phyloP scores from a whole-genome alignment of 2,329 filamentous ascomycete species.

The Fusarium sarcochroum region DNA sequence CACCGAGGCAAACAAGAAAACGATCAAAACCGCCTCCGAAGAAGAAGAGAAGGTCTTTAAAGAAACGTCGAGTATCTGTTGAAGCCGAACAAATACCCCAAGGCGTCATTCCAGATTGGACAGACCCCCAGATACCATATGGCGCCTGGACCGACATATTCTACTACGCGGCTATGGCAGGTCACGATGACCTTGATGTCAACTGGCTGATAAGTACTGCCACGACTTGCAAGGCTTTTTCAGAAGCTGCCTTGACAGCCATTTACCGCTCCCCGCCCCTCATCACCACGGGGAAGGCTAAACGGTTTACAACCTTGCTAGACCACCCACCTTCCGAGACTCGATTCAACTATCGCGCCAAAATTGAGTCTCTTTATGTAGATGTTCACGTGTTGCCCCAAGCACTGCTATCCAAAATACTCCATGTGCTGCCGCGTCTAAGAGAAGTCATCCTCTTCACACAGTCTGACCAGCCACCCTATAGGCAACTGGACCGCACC shows the following conservation, averaged over 20 bases:
- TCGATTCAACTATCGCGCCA: constrained; percentile 75
- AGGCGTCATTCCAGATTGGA: constrained; percentile 66
- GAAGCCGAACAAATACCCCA: constrained; percentile 20
- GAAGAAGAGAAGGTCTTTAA: constrained; percentile 24
- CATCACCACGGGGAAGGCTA: constrained; percentile 60
- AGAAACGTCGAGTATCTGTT: constrained; percentile 38
- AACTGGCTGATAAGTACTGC: constrained; percentile 77
- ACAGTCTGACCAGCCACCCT: constrained; percentile 76
- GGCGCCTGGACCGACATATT: constrained; percentile 80
- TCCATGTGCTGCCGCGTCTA: constrained; percentile 76
- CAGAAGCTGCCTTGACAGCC: constrained; percentile 79
- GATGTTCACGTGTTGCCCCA: constrained; percentile 75
- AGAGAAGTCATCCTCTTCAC: constrained; percentile 80
- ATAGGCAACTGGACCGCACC: constrained; percentile 67
- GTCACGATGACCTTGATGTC: constrained; percentile 60
- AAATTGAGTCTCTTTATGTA: constrained; percentile 78
- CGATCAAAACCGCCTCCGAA: constrained; percentile 28
- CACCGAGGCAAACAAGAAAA: constrained; percentile 28
- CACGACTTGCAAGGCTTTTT: constrained; percentile 73
- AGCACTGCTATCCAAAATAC: constrained; percentile 62
- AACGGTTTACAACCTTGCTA: constrained; percentile 66
- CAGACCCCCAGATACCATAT: constrained; percentile 71
- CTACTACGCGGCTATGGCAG: constrained; percentile 71
- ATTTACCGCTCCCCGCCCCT: constrained; percentile 80
- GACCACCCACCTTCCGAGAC: constrained; percentile 64